phyloP scores from a whole-genome alignment of 345 rosid genomes.

The Eucalyptus curtisii region DNA sequence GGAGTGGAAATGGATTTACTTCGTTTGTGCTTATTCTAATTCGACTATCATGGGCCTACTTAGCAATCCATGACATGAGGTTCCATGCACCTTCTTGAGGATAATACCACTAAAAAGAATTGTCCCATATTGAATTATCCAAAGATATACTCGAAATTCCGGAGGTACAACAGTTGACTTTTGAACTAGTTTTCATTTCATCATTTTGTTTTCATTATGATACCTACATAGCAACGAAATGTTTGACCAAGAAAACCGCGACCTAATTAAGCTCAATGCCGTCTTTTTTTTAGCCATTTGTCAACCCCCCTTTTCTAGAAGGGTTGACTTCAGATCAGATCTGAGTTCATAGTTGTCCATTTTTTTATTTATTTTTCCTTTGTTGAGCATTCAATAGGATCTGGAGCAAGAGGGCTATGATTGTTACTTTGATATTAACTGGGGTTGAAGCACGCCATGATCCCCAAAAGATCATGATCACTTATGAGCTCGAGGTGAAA shows the following conservation, averaged over 20 bases:
- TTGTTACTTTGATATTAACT: neutral
- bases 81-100: neutral
- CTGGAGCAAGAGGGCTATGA: neutral
- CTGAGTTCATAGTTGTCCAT: neutral
- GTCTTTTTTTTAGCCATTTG: neutral
- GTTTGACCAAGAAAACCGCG: neutral
- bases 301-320: neutral
- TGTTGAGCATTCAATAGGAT: neutral
- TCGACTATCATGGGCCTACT: neutral
- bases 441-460: neutral
- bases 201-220: neutral
- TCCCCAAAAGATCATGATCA: neutral
- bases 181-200: neutral
- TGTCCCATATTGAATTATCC: neutral
- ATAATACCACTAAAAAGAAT: neutral
- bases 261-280: neutral
- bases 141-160: neutral
- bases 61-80: neutral
- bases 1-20: neutral
- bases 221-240: neutral
- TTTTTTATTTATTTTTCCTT: neutral
- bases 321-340: neutral
- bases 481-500: neutral
- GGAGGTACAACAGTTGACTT: neutral
- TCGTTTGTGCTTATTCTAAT: neutral